A percentile compares a stretch with the other conserved stretches of the same genome.
phyloP scores from a whole-genome alignment of 345 rosid genomes.

The Salix dunnii region DNA sequence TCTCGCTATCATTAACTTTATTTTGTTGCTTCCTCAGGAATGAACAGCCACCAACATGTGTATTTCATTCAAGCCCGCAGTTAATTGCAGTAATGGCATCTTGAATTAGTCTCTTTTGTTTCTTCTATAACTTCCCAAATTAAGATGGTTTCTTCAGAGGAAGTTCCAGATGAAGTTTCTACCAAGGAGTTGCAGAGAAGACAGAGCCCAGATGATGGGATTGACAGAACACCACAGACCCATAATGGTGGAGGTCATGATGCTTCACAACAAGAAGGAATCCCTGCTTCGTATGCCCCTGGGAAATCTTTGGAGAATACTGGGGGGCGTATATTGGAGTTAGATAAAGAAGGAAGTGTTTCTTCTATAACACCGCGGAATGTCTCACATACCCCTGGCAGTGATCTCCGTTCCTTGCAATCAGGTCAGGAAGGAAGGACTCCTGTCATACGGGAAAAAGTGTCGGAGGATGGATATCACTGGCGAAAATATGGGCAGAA shows the following conservation, averaged over 20 bases:
- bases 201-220: slow-evolving; percentile 24
- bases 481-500: slow-evolving; percentile 98
- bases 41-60: slow-evolving; percentile 8
- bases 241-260: slow-evolving; percentile 9
- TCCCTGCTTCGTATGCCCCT: slow-evolving; percentile 18
- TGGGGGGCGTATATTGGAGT: slow-evolving; percentile 20
- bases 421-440: slow-evolving; percentile 53
- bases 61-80: not conserved
- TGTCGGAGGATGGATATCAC: slow-evolving; percentile 73
- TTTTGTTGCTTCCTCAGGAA: slow-evolving; percentile 13
- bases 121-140: slow-evolving; percentile 24
- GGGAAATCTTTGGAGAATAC: slow-evolving; percentile 24
- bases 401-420: slow-evolving; percentile 24
- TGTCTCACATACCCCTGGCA: slow-evolving; percentile 31
- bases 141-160: slow-evolving; percentile 40
- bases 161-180: slow-evolving; percentile 33
- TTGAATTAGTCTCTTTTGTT: slow-evolving; percentile 18
- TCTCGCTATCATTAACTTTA: not conserved
- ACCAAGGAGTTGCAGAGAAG: slow-evolving; percentile 31
- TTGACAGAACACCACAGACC: not conserved
- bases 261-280: slow-evolving; percentile 28
- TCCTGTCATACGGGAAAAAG: slow-evolving; percentile 62
- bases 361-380: slow-evolving; percentile 31
- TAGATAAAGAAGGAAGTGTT: slow-evolving; percentile 39
- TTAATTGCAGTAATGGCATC: slow-evolving; percentile 1